Evolutionary conservation across 495 filamentous ascomycete genomes (phyloP), one percentile per base, ranked within the genome.

Genomic region (Lasiosphaeria ovina): DNA sequence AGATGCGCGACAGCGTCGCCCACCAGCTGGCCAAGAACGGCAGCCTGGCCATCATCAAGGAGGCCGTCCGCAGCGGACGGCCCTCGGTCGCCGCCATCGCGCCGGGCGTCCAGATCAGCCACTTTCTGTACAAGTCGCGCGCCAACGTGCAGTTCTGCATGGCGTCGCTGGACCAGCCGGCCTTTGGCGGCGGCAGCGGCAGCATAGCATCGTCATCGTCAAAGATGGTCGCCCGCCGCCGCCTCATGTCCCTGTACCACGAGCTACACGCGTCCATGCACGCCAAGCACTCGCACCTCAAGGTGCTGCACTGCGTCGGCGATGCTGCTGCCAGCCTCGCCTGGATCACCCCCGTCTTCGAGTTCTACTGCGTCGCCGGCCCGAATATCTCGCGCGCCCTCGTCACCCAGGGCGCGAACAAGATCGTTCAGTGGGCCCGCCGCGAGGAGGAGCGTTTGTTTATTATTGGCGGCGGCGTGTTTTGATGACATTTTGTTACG

Each of bases 61-160:
- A 78, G 12, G 87, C 94, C 48, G 86, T 92, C 42, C 76, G 79
- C 7, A 79, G 82, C 48, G 90, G 92, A 8, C 86, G 93, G 6
- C 86, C 89, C 3, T 79, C 73, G 24, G 73, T 76, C 51, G 82
- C 84, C 51, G 85, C 93, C 58, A 89, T 98, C 54, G 83, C 91
- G 10, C 89, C 94, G 3, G 89, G 86, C 36, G 88, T 90, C 6
- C 84, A 87, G 6, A 74, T 98, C 35, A 83, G 87, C 53, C 94
- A 98, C 75, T 98, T 97, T 73, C 74, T 98, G 36, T 98, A 96
- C 77, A 98, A 97, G 72, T 94, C 90, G 24, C 81, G 88, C 48
- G 86, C 86, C 16, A 97, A 98, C 71, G 94, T 98, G 16, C 94
- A 98, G 68, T 98, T 97, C 71, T 86, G 85, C 45, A 96, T 96